phyloP scores from a whole-genome alignment of 2,329 filamentous ascomycete species.

The Fusarium pilosicola region DNA sequence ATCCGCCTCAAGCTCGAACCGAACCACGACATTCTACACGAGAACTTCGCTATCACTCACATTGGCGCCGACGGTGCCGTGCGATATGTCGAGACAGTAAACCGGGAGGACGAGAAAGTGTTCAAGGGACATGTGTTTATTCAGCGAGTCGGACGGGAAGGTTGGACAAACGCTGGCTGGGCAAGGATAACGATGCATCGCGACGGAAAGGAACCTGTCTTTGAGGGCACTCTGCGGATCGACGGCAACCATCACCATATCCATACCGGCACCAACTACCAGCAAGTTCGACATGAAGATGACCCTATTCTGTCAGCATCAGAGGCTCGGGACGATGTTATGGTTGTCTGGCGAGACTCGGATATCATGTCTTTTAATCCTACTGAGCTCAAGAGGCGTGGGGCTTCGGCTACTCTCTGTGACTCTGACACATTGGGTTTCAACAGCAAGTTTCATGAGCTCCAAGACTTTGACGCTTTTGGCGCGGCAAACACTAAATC shows the following conservation, averaged over 20 bases:
- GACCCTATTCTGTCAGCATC: slow-evolving; percentile 72
- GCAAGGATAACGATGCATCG: slow-evolving; percentile 80
- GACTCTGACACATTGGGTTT: slow-evolving; percentile 80
- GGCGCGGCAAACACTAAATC: slow-evolving; percentile 69
- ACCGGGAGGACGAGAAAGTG: slow-evolving; percentile 79
- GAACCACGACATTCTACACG: slow-evolving; percentile 87
- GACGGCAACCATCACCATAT: slow-evolving; percentile 87
- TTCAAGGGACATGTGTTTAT: slow-evolving; percentile 85
- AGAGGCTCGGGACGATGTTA: slow-evolving; percentile 71
- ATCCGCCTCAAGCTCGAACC: slow-evolving; percentile 86
- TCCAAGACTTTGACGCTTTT: slow-evolving; percentile 62
- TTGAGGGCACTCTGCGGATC: slow-evolving; percentile 89
- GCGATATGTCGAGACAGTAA: slow-evolving; percentile 71
- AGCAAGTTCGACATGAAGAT: slow-evolving; percentile 72
- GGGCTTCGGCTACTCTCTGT: slow-evolving; percentile 65
- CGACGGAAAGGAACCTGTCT: slow-evolving; percentile 83
- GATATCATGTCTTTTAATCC: slow-evolving; percentile 69
- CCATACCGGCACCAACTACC: slow-evolving; percentile 78
- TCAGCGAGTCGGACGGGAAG: slow-evolving; percentile 64
- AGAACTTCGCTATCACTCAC: slow-evolving; percentile 78
- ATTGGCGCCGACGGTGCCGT: slow-evolving; percentile 77
- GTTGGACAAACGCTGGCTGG: slow-evolving; percentile 88
- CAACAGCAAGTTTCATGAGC: slow-evolving; percentile 74
- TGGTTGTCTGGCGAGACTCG: slow-evolving; percentile 93
- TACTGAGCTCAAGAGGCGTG: slow-evolving; percentile 75